Base-by-base conservation (phyloP, 371 early-diverging fungal genomes). In the Haplosporangium sp. region DNA sequence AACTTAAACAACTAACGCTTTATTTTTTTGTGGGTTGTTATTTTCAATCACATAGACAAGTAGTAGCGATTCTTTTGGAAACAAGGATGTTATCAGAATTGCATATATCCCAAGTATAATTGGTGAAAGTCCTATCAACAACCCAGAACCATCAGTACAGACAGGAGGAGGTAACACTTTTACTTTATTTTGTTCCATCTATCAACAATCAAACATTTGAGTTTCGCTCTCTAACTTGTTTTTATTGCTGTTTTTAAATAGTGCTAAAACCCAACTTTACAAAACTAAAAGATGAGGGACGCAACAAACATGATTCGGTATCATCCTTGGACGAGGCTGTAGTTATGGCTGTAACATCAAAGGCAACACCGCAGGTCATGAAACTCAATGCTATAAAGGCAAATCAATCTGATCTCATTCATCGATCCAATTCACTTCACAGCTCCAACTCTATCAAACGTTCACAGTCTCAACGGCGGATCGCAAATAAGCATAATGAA, bases 41-140 rank as follows among this genome's bases (percentile, higher is more conserved):
- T 45, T 61, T 60, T 37, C 47, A 55, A 9, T 20, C 20, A 4
- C 19, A 13, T 67, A 71, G 77, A 5, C 68, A 1, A 60, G 56
- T 52, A 64, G 64, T 52, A 64, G 64, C 15, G 77, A 71, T 11
- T 63, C 69, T 45, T 61, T 38, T 4, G 78, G 78, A 58, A 57
- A 69, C 58, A 69, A 69, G 70, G 81, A 81, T 48, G 75, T 81
- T 38, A 81, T 81, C 63, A 67, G 67, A 37, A 81, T 81, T 44
- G 81, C 81, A 15, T 81, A 81, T 37, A 81, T 81, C 27, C 81
- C 81, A 35, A 81, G 81, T 58, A 69, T 81, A 69, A 74, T 81
- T 50, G 65, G 81, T 57, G 81, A 81, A 2, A 71, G 72, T 27
- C 67, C 72, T 20, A 45, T 68, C 7, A 19, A 17, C 11, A 38